Evolutionary conservation across 2,329 filamentous ascomycete species (phyloP).

Genomic region (Calonectria pseudoturangicola): DNA sequence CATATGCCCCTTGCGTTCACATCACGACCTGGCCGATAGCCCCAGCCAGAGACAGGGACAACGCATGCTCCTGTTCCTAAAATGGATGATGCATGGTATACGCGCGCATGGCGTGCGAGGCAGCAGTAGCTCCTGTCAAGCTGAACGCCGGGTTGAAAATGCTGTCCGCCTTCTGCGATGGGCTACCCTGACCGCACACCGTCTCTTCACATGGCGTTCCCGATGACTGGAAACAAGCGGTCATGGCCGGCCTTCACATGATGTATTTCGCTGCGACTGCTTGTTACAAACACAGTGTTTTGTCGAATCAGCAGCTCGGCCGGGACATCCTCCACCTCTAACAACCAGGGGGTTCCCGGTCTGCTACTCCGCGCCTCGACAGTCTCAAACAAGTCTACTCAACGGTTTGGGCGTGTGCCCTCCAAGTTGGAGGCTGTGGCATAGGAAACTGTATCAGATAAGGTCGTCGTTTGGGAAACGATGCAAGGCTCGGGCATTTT

Average conservation of each 20-base stretch:
- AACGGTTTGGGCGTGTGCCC: conserved; percentile 3
- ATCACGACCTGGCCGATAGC: conserved; percentile 37
- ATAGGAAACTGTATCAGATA: conserved; percentile 21
- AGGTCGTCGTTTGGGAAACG: conserved; percentile 35
- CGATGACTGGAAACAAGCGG: neutral
- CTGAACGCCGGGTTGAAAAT: neutral
- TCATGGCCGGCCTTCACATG: conserved; percentile 21
- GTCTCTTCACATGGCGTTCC: conserved; percentile 12
- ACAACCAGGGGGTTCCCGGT: conserved; percentile 29
- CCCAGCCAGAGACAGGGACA: conserved; percentile 7
- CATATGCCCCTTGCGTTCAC: conserved; percentile 28
- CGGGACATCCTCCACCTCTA: conserved; percentile 4
- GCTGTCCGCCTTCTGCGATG: neutral
- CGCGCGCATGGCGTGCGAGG: neutral
- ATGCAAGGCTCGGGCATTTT: conserved; percentile 29
- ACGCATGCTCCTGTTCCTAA: conserved; percentile 16
- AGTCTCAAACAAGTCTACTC: neutral
- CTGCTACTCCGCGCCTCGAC: conserved; percentile 14
- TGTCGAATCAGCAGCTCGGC: conserved; percentile 21
- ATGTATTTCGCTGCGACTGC: conserved; percentile 15
- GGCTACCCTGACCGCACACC: neutral
- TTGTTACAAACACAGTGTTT: conserved; percentile 22
- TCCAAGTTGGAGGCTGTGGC: neutral
- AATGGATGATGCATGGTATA: conserved; percentile 6
- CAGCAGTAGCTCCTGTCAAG: neutral